phyloP scores from a whole-genome alignment of 192 early-diverging fungal species.

The Coemansia umbellata region DNA sequence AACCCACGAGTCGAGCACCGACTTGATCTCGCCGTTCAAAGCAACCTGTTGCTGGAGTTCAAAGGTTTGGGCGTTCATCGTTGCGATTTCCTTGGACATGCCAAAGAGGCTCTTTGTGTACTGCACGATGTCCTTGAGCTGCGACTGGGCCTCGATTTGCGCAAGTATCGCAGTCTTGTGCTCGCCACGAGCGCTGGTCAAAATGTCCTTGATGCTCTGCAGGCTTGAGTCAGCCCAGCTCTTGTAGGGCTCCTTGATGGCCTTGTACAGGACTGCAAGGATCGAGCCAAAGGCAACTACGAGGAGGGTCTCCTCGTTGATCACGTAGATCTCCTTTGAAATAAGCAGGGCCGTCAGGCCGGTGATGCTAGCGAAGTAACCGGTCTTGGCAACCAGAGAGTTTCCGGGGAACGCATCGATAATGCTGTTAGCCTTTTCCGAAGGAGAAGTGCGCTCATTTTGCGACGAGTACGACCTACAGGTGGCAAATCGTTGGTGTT shows the following conservation, averaged over 20 bases:
- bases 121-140: slow-evolving; percentile 90
- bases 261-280: slow-evolving; percentile 71
- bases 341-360: slow-evolving; percentile 84
- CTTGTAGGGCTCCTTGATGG: slow-evolving; percentile 76
- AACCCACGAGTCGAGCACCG: slow-evolving; percentile 92
- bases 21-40: slow-evolving; percentile 78
- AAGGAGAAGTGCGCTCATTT: slow-evolving; percentile 48
- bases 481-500: too few relatives aligned
- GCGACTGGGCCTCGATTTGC: slow-evolving; percentile 84
- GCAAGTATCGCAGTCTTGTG: slow-evolving; percentile 89
- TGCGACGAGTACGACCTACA: slow-evolving; percentile 40
- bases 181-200: slow-evolving; percentile 80
- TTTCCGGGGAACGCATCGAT: slow-evolving; percentile 92
- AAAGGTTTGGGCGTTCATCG: slow-evolving; percentile 91
- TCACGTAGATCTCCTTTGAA: slow-evolving; percentile 96
- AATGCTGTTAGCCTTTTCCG: slow-evolving; percentile 83
- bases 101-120: slow-evolving; percentile 91
- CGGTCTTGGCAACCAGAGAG: slow-evolving; percentile 82
- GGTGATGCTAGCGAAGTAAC: slow-evolving; percentile 75
- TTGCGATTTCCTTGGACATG: slow-evolving; percentile 92
- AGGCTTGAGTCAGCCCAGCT: slow-evolving; percentile 67
- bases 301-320: slow-evolving; percentile 91
- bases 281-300: slow-evolving; percentile 77
- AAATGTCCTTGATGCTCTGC: slow-evolving; percentile 76
- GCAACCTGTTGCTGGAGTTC: slow-evolving; percentile 89